A percentile compares a stretch with the other conserved stretches of the same genome.
Evolutionary conservation across 441 rosid species (phyloP).

Genomic region (Pelargonium cotyledonis): DNA sequence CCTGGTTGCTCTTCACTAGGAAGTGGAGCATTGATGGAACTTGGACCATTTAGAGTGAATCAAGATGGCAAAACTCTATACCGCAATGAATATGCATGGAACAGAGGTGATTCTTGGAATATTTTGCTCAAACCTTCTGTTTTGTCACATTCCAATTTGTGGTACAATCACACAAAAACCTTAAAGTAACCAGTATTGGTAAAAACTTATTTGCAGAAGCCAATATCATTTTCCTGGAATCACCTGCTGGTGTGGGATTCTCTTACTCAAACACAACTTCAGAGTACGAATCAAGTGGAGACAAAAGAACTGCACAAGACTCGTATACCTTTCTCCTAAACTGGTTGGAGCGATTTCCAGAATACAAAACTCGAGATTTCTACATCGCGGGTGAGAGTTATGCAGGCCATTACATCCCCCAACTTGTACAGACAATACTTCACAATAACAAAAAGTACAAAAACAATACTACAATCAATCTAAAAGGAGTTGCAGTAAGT

Average conservation of each 20-base stretch:
- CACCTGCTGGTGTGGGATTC: conserved; percentile 30
- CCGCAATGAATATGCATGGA: conserved; percentile 22
- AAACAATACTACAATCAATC: conserved; percentile 19
- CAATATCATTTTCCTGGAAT: conserved; percentile 26
- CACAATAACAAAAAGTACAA: conserved; percentile 12
- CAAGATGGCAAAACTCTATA: conserved; percentile 19
- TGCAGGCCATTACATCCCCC: conserved; percentile 32
- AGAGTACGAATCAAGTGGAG: conserved; percentile 24
- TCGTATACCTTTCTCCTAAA: conserved; percentile 25
- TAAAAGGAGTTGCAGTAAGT: conserved; percentile 27
- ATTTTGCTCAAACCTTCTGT: not conserved
- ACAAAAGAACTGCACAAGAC: conserved; percentile 25
- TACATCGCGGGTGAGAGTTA: conserved; percentile 30
- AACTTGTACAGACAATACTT: conserved; percentile 25
- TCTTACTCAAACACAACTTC: conserved; percentile 29
- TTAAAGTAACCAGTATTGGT: no score
- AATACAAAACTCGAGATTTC: conserved; percentile 26
- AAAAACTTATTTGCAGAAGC: no score
- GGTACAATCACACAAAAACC: no score
- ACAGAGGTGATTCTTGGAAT: conserved; percentile 12
- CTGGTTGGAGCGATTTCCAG: conserved; percentile 28
- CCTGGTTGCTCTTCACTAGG: conserved; percentile 29
- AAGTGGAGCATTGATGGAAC: conserved; percentile 25
- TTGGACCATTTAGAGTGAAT: conserved; percentile 27
- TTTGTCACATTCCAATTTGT: no score